Conservation (phyloP, 2,329 filamentous ascomycete genomes). For the Fusarium illudens region DNA sequence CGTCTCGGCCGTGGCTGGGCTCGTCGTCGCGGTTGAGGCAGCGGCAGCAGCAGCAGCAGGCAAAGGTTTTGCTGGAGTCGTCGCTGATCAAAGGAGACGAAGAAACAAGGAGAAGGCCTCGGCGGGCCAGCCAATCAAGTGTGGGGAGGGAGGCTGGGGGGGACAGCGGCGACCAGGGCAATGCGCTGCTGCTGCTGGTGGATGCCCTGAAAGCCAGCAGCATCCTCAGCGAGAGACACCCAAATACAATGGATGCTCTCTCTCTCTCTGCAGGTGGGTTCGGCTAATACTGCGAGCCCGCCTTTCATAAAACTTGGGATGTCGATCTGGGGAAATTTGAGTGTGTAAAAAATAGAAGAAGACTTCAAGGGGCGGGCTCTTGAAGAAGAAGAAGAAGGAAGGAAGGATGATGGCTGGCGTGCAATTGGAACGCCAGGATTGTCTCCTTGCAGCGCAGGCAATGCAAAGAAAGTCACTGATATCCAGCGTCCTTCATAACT, state of each 20-base stretch:
- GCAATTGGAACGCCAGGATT: not conserved
- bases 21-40: too few relatives aligned
- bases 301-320: not conserved
- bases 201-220: slow-evolving; percentile 38
- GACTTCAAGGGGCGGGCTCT: not conserved
- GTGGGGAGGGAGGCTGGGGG: slow-evolving; percentile 14
- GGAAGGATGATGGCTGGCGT: slow-evolving; percentile 7
- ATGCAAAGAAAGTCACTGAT: not conserved
- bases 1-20: not conserved
- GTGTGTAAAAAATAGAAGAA: not conserved
- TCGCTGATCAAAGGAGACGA: slow-evolving; percentile 34
- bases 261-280: not conserved
- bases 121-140: not conserved
- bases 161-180: slow-evolving; percentile 12
- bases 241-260: not conserved
- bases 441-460: not conserved
- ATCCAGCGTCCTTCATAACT: not conserved
- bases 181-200: not conserved
- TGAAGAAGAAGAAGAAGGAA: not conserved
- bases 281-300: slow-evolving; percentile 18
- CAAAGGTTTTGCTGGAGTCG: slow-evolving; percentile 36
- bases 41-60: slow-evolving; percentile 20
- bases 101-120: slow-evolving; percentile 29
- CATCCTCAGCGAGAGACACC: slow-evolving; percentile 24
- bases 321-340: slow-evolving; percentile 3